Conservation (phyloP, 768 basidiomycete genomes). For the Calocybe cyanea region DNA sequence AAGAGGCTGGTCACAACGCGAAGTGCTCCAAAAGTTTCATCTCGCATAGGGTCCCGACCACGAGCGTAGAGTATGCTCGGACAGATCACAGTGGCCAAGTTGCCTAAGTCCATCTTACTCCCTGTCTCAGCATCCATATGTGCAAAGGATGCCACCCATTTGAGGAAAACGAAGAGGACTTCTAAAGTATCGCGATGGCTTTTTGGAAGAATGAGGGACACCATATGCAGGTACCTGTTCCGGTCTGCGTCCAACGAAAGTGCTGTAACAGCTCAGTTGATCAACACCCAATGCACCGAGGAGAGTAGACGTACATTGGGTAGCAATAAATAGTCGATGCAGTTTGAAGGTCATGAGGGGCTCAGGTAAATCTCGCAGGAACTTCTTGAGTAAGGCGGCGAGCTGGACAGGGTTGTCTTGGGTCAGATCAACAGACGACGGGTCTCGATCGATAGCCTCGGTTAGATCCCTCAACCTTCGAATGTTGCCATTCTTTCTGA, state of each 20-base stretch:
- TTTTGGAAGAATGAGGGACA: slow-evolving; percentile 85
- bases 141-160: slow-evolving; percentile 99
- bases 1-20: slow-evolving; percentile 81
- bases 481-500: slow-evolving; percentile 98
- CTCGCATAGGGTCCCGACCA: slow-evolving; percentile 79
- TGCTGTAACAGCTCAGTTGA: slow-evolving; percentile 40
- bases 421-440: slow-evolving; percentile 84
- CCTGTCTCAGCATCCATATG: slow-evolving; percentile 97
- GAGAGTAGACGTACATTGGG: slow-evolving; percentile 64
- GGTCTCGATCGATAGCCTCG: slow-evolving; percentile 93
- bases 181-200: slow-evolving; percentile 97
- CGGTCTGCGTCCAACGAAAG: slow-evolving; percentile 75
- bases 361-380: slow-evolving; percentile 93
- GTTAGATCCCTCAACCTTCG: slow-evolving; percentile 86
- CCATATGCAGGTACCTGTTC: slow-evolving; percentile 77
- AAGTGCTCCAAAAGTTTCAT: slow-evolving; percentile 91
- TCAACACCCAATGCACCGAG: neutral
- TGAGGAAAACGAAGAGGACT: slow-evolving; percentile 95
- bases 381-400: slow-evolving; percentile 95
- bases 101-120: slow-evolving; percentile 96
- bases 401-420: slow-evolving; percentile 97
- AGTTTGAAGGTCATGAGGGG: slow-evolving; percentile 94
- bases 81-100: slow-evolving; percentile 94
- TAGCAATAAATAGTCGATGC: slow-evolving; percentile 82
- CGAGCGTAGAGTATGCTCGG: slow-evolving; percentile 96